These are phyloP conservation scores for Ehretia macrophylla DNA, from an alignment of 257 asterid genomes.

Conservation along the genomic window DNA sequence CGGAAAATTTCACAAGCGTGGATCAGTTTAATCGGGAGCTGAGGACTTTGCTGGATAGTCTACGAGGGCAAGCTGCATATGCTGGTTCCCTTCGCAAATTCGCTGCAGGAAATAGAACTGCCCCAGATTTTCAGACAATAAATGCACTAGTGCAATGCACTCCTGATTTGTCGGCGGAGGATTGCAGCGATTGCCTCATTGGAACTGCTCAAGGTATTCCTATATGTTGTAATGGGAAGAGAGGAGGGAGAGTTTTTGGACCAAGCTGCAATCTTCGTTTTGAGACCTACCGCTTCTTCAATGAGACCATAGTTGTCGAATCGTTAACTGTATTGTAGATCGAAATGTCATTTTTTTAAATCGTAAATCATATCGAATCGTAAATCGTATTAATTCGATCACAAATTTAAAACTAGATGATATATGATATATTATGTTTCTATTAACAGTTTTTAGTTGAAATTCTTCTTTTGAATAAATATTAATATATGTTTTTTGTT, in stretches of 20 bases:
- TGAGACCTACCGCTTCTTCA: neutral
- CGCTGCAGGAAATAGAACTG: constrained; percentile 1
- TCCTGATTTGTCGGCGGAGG: constrained; percentile 14
- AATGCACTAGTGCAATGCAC: constrained; percentile 21
- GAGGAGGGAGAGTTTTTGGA: constrained; percentile 4
- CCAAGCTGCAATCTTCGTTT: constrained; percentile 7
- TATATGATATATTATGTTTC: too few species aligned
- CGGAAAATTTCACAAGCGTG: too few species aligned
- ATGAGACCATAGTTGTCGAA: too few species aligned
- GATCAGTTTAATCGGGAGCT: neutral
- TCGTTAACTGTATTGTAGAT: neutral
- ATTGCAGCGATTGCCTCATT: constrained; percentile 17
- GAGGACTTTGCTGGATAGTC: neutral
- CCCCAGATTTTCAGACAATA: neutral
- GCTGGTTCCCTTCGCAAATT: constrained; percentile 6
- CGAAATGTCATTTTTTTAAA: too few species aligned
- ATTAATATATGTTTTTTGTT: too few species aligned
- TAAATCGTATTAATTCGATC: too few species aligned
- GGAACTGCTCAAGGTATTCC: neutral
- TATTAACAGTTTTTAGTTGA: too few species aligned
- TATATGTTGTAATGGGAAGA: neutral
- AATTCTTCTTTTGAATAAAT: too few species aligned
- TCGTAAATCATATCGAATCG: too few species aligned
- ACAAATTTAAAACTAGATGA: too few species aligned
- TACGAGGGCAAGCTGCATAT: constrained; percentile 1